Percentiles rank a stretch among this genome's conserved stretches.
These are phyloP conservation scores for Articulospora tetracladia DNA, from an alignment of 495 filamentous ascomycete genomes.

Conservation along the genomic window DNA sequence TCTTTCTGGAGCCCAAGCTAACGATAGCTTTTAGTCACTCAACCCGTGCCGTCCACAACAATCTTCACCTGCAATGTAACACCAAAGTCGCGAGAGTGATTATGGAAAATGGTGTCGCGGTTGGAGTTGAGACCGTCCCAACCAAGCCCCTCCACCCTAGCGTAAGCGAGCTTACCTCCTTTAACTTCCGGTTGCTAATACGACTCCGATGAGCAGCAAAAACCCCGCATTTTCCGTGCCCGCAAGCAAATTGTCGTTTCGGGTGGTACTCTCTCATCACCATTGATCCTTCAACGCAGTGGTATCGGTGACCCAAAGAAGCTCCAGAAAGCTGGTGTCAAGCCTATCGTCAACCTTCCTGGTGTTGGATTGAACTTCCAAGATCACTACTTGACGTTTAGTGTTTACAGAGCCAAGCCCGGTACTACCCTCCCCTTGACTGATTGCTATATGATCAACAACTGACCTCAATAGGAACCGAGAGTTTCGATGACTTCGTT, in stretches of 20 bases:
- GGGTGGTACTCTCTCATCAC: constrained; percentile 76
- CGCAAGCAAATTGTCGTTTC: constrained; percentile 77
- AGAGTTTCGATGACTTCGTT: constrained; percentile 79
- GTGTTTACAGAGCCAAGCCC: constrained; percentile 71
- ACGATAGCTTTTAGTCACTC: constrained; percentile 38
- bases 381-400: constrained; percentile 81
- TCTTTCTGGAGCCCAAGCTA: neutral
- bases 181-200: constrained; percentile 36
- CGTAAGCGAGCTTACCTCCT: constrained; percentile 20
- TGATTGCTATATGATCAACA: neutral
- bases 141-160: constrained; percentile 48
- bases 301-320: constrained; percentile 71
- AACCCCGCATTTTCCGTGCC: constrained; percentile 58
- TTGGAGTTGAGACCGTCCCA: constrained; percentile 55
- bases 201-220: constrained; percentile 35
- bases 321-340: constrained; percentile 63
- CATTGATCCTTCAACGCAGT: constrained; percentile 72
- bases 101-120: constrained; percentile 64
- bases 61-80: constrained; percentile 72
- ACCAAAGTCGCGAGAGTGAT: constrained; percentile 83
- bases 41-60: constrained; percentile 60
- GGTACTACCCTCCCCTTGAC: constrained; percentile 17
- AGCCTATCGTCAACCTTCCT: constrained; percentile 72
- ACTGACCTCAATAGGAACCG: constrained; percentile 39
- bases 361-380: constrained; percentile 80